Evolutionary conservation across 1,284 basidiomycete genomes (phyloP).

Genomic region (Naganishia sp.): DNA sequence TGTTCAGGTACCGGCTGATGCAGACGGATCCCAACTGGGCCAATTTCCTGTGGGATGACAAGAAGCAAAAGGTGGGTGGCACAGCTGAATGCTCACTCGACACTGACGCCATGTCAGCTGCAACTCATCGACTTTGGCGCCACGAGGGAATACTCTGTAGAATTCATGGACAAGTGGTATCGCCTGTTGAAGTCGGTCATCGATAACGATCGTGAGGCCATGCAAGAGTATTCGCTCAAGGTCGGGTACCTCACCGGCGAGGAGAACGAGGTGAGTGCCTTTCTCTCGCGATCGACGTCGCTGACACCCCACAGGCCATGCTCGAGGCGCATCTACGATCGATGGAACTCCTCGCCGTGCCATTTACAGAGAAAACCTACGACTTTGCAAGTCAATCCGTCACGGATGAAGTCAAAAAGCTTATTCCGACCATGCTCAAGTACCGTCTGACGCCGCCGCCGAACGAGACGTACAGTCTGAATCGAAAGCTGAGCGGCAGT

Average conservation of each 20-base stretch:
- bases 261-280: constrained; percentile 68
- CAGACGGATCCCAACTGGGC: constrained; percentile 99
- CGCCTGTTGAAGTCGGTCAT: constrained; percentile 77
- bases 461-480: constrained; percentile 89
- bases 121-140: constrained; percentile 97
- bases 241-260: constrained; percentile 89
- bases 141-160: constrained; percentile 77
- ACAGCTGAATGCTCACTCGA: background rate
- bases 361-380: constrained; percentile 48
- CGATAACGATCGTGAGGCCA: constrained; percentile 66
- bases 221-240: constrained; percentile 71
- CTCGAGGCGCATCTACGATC: constrained; percentile 82
- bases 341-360: constrained; percentile 63
- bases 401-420: constrained; percentile 55
- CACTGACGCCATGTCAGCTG: constrained; percentile 57
- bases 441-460: constrained; percentile 90
- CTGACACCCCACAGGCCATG: constrained; percentile 65
- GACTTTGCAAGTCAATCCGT: constrained; percentile 52
- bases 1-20: constrained; percentile 90
- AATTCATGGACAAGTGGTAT: constrained; percentile 89
- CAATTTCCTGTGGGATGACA: constrained; percentile 86
- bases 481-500: constrained; percentile 90
- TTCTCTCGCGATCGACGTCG: background rate
- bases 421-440: constrained; percentile 88
- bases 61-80: constrained; percentile 22